Conservation (phyloP, 169 alveolate species). For the Plasmodium knowlesi region DNA sequence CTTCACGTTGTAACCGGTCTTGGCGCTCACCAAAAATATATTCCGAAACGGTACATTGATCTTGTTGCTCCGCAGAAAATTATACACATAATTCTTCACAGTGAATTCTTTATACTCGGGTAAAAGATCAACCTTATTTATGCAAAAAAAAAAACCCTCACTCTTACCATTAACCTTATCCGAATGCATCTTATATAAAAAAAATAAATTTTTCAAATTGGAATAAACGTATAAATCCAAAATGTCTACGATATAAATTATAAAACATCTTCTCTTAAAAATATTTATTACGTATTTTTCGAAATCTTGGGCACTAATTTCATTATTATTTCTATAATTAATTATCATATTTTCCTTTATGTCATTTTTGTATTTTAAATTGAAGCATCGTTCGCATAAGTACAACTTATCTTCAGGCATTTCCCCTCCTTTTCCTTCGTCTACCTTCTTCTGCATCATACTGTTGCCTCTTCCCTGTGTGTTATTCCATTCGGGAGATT, state of each 20-base stretch:
- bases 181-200: conserved; percentile 27
- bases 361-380: conserved; percentile 58
- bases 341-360: conserved; percentile 43
- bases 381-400: conserved; percentile 61
- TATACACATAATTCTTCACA: conserved; percentile 52
- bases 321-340: conserved; percentile 64
- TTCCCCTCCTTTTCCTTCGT: neutral
- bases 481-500: neutral
- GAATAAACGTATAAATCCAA: conserved; percentile 71
- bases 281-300: conserved; percentile 76
- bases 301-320: conserved; percentile 71
- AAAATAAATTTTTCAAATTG: conserved; percentile 47
- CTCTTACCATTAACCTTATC: conserved; percentile 31
- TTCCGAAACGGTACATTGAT: conserved; percentile 56
- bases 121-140: conserved; percentile 65
- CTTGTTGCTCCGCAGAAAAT: conserved; percentile 47
- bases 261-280: conserved; percentile 60
- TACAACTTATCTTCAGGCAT: conserved; percentile 3
- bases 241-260: conserved; percentile 72
- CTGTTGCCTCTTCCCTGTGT: neutral
- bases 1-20: conserved; percentile 72
- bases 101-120: conserved; percentile 48
- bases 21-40: conserved; percentile 70
- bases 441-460: neutral
- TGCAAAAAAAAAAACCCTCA: conserved; percentile 74